Evolutionary conservation across 495 filamentous ascomycete species (phyloP).

Genomic region (Aspergillus incahuasiensis): DNA sequence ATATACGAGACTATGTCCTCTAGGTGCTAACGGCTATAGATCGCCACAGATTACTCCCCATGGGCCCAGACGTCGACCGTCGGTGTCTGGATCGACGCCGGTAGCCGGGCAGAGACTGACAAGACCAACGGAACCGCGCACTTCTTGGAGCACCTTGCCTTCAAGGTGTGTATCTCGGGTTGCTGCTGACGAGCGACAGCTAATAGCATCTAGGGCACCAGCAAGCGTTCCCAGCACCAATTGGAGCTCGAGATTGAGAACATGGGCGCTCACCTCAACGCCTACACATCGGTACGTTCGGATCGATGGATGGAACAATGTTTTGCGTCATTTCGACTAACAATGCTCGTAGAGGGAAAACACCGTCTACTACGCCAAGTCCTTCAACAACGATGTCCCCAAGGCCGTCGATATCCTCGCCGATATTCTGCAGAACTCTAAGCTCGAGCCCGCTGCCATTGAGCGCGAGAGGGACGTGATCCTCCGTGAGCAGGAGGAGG

Average conservation of each 20-base stretch:
- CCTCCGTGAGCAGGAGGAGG: conserved; percentile 96
- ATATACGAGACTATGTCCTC: conserved; percentile 21
- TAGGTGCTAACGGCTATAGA: conserved; percentile 55
- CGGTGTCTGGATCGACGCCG: conserved; percentile 98
- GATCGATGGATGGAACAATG: conserved; percentile 13
- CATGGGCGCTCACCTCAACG: conserved; percentile 98
- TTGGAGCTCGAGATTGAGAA: conserved; percentile 99
- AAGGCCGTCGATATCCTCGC: conserved; percentile 95
- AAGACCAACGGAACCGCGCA: conserved; percentile 98
- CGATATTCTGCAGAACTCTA: conserved; percentile 98
- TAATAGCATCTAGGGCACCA: conserved; percentile 61
- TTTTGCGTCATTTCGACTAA: conserved; percentile 22
- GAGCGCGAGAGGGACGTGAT: conserved; percentile 98
- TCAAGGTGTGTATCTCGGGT: conserved; percentile 65
- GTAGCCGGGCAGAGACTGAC: conserved; percentile 95
- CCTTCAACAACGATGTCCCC: conserved; percentile 95
- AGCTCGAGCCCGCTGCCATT: conserved; percentile 86
- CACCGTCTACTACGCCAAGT: conserved; percentile 99
- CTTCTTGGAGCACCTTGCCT: conserved; percentile 98
- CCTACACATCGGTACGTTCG: conserved; percentile 90
- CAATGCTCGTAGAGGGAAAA: conserved; percentile 74
- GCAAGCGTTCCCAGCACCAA: conserved; percentile 89
- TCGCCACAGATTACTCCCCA: conserved; percentile 95
- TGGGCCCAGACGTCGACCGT: conserved; percentile 98
- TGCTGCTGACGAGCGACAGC: conserved; percentile 7